Conservation (phyloP, 1,284 basidiomycete species). For the Volvariella surrecta region DNA sequence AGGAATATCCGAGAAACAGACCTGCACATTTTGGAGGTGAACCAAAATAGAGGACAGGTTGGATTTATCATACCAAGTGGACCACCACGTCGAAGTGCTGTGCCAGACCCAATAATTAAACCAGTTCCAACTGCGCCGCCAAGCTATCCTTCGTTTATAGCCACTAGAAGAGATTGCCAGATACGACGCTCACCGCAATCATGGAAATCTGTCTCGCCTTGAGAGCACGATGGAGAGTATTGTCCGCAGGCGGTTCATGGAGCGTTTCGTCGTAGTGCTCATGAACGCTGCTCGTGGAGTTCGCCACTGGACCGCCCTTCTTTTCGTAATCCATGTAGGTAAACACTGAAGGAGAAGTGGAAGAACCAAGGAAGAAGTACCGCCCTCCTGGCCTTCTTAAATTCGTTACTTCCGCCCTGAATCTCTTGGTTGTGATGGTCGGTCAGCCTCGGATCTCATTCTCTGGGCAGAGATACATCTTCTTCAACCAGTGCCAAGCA, state of each 20-base stretch:
- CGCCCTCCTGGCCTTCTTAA: no score
- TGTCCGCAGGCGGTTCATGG: conserved; percentile 31
- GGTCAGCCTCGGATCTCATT: no score
- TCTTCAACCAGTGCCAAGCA: no score
- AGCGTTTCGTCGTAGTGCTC: conserved; percentile 25
- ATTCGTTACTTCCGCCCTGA: no score
- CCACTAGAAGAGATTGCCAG: background rate
- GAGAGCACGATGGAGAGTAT: conserved; percentile 50
- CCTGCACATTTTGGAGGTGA: conserved; percentile 13
- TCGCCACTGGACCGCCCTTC: conserved; percentile 12
- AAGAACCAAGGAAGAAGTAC: conserved; percentile 1
- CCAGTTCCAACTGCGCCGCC: conserved; percentile 65
- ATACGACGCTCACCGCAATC: conserved; percentile 42
- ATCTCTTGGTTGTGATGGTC: no score
- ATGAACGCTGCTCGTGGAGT: conserved; percentile 14
- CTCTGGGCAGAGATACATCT: no score
- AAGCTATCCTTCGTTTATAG: conserved; percentile 25
- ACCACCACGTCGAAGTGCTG: conserved; percentile 44
- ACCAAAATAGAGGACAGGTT: conserved; percentile 1
- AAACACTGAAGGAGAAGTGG: conserved; percentile 1
- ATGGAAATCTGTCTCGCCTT: conserved; percentile 66
- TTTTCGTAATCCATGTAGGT: conserved; percentile 22
- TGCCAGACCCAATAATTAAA: conserved; percentile 65
- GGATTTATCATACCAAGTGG: conserved; percentile 29
- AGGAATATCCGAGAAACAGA: conserved; percentile 41